phyloP scores from a whole-genome alignment of 495 filamentous ascomycete genomes.

The Articulospora tetracladia region DNA sequence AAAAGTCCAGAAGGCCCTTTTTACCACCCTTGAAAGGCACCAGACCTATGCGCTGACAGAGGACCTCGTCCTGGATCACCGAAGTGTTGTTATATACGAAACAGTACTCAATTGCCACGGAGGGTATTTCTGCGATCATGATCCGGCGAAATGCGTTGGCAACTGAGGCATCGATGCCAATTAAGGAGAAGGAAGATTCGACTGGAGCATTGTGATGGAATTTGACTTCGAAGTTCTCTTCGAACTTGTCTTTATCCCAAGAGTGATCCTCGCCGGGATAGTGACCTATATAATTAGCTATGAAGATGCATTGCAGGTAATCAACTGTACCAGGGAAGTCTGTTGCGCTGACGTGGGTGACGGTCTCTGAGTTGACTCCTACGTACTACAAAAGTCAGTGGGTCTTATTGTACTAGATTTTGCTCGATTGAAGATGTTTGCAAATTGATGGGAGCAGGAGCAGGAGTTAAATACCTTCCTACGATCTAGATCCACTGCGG shows the following conservation, averaged over 20 bases:
- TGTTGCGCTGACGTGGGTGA: slow-evolving; percentile 80
- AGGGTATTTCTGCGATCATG: slow-evolving; percentile 90
- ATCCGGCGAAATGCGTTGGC: slow-evolving; percentile 99
- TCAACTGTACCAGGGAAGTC: slow-evolving; percentile 63
- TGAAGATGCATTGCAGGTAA: slow-evolving; percentile 54
- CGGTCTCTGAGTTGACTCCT: slow-evolving; percentile 79
- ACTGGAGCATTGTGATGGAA: slow-evolving; percentile 76
- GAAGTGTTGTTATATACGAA: slow-evolving; percentile 94
- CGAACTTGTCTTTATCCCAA: slow-evolving; percentile 79
- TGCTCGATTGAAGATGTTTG: not conserved
- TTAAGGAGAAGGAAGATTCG: slow-evolving; percentile 82
- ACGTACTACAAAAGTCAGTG: slow-evolving; percentile 55
- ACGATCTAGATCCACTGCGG: slow-evolving; percentile 21
- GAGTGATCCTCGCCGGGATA: slow-evolving; percentile 65
- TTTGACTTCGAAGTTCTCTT: slow-evolving; percentile 62
- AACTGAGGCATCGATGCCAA: slow-evolving; percentile 86
- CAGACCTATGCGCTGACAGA: slow-evolving; percentile 82
- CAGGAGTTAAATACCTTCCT: slow-evolving; percentile 18
- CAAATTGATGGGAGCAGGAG: not conserved
- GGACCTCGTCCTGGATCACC: slow-evolving; percentile 95
- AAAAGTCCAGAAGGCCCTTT: slow-evolving; percentile 64
- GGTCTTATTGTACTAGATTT: not conserved
- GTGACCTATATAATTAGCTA: not conserved
- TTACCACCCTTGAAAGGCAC: slow-evolving; percentile 80
- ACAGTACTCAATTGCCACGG: slow-evolving; percentile 87